Percentiles rank a stretch among this genome's conserved stretches.
These are phyloP conservation scores for Lomentospora prolificans DNA, from an alignment of 2,329 filamentous ascomycete species.

Conservation along the genomic window DNA sequence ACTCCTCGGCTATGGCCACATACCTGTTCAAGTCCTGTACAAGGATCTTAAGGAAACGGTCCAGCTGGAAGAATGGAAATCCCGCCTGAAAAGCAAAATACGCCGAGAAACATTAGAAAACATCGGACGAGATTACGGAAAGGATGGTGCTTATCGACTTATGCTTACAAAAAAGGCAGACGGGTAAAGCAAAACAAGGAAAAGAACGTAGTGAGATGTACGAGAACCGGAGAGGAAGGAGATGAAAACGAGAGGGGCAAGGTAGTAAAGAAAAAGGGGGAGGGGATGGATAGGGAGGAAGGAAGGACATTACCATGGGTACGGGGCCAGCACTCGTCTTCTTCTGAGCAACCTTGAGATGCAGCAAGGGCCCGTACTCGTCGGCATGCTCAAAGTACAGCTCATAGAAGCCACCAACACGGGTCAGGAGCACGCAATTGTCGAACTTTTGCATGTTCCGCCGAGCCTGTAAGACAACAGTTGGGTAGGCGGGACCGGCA, in stretches of 20 bases:
- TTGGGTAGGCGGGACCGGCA: constrained; percentile 57
- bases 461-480: constrained; percentile 77
- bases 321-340: constrained; percentile 71
- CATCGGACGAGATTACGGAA: constrained; percentile 4
- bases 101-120: constrained; percentile 1
- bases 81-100: constrained; percentile 51
- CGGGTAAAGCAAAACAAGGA: neutral
- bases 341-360: constrained; percentile 75
- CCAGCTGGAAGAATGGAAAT: constrained; percentile 87
- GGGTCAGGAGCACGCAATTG: constrained; percentile 83
- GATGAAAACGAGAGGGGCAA: neutral
- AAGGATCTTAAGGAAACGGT: constrained; percentile 83
- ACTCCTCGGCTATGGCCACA: constrained; percentile 91
- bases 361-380: constrained; percentile 74
- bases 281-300: constrained; percentile 2
- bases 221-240: neutral
- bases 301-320: constrained; percentile 57
- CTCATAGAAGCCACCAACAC: constrained; percentile 95
- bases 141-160: neutral
- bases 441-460: constrained; percentile 86
- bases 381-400: constrained; percentile 95
- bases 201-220: neutral
- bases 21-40: constrained; percentile 86
- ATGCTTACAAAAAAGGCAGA: neutral
- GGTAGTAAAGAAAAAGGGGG: neutral